Percentiles rank a stretch among this genome's conserved stretches.
phyloP scores from a whole-genome alignment of 2,329 filamentous ascomycete genomes.

The Macroventuria anomochaeta region DNA sequence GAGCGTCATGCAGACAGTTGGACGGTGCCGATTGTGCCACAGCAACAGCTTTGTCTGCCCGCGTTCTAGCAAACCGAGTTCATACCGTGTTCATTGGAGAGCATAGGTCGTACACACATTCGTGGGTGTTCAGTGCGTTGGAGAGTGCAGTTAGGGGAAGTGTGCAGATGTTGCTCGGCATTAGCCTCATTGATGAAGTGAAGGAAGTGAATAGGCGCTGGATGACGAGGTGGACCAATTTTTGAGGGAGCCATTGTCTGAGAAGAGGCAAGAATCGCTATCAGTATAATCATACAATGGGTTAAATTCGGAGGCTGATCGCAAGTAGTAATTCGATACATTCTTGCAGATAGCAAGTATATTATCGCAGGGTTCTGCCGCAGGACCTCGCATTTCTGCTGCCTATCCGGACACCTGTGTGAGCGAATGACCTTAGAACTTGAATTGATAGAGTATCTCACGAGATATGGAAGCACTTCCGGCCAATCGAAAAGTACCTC shows the following conservation, averaged over 20 bases:
- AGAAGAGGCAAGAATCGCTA: neutral
- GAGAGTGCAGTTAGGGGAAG: conserved; percentile 68
- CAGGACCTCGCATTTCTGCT: neutral
- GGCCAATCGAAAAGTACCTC: neutral
- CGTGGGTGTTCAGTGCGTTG: conserved; percentile 69
- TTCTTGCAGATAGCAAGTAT: neutral
- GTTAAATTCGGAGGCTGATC: too few species aligned
- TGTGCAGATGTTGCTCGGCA: conserved; percentile 65
- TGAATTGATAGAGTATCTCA: neutral
- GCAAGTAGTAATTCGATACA: too few species aligned
- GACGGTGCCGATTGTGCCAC: conserved; percentile 64
- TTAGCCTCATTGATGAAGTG: conserved; percentile 71
- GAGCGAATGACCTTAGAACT: neutral
- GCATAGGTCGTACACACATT: conserved; percentile 72
- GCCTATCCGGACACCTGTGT: neutral
- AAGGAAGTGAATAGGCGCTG: conserved; percentile 67
- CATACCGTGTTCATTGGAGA: conserved; percentile 68
- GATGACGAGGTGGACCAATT: conserved; percentile 69
- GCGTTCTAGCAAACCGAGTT: conserved; percentile 71
- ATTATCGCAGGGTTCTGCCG: neutral
- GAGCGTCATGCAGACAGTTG: conserved; percentile 65
- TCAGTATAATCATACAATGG: too few species aligned
- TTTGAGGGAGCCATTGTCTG: neutral
- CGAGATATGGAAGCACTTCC: neutral
- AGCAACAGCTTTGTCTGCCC: conserved; percentile 71